Evolutionary conservation across 2,329 filamentous ascomycete species (phyloP).

Genomic region (Dryadomyces sulphureus): DNA sequence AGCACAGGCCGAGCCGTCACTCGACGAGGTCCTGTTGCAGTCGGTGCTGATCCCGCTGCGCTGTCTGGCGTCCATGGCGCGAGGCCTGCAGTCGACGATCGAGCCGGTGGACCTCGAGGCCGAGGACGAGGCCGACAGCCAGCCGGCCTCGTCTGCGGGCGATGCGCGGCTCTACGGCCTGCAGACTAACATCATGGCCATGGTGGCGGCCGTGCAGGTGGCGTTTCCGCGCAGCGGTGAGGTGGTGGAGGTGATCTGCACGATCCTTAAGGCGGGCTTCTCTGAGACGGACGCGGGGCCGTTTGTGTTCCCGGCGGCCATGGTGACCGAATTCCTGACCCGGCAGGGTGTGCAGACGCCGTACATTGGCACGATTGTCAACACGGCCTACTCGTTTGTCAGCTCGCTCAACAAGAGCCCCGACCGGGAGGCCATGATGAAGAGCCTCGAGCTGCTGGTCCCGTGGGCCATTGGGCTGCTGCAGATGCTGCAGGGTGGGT

Average conservation of each 20-base stretch:
- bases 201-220: slow-evolving; percentile 30
- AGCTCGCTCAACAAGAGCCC: slow-evolving; percentile 38
- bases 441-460: slow-evolving; percentile 36
- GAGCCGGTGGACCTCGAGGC: slow-evolving; percentile 54
- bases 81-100: slow-evolving; percentile 52
- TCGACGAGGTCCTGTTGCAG: slow-evolving; percentile 31
- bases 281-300: slow-evolving; percentile 60
- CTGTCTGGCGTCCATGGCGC: slow-evolving; percentile 56
- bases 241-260: slow-evolving; percentile 56
- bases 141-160: not conserved
- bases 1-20: slow-evolving; percentile 8
- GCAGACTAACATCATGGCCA: slow-evolving; percentile 30
- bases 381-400: slow-evolving; percentile 56
- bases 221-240: slow-evolving; percentile 48
- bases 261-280: slow-evolving; percentile 58
- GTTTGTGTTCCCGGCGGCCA: slow-evolving; percentile 56
- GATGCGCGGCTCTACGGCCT: slow-evolving; percentile 17
- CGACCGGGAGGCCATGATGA: slow-evolving; percentile 24
- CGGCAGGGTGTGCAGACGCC: slow-evolving; percentile 45
- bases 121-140: slow-evolving; percentile 3
- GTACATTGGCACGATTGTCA: slow-evolving; percentile 53
- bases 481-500: slow-evolving; percentile 42
- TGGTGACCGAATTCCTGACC: slow-evolving; percentile 52
- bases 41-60: slow-evolving; percentile 42
- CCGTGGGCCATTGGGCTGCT: slow-evolving; percentile 50